phyloP scores from a whole-genome alignment of 208 protist species.

The Blastocrithidia nonstop region DNA sequence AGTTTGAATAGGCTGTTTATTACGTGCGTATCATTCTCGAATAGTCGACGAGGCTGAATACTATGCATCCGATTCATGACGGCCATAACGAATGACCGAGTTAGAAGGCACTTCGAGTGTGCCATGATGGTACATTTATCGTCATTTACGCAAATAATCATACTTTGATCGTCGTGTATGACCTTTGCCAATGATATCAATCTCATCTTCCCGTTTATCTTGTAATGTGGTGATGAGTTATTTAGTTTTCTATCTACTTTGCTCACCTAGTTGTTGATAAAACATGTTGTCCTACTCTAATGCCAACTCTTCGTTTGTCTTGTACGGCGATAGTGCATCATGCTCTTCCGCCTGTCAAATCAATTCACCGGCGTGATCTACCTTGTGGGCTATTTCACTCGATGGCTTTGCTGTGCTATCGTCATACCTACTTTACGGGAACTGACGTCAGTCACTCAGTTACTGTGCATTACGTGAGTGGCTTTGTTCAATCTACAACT shows the following conservation, averaged over 20 bases:
- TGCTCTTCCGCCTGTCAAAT: constrained; percentile 64
- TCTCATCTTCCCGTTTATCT: constrained; percentile 31
- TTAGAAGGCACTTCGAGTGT: constrained; percentile 72
- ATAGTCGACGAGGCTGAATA: constrained; percentile 53
- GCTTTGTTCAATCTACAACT: constrained; percentile 76
- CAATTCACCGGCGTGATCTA: constrained; percentile 49
- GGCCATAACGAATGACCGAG: constrained; percentile 54
- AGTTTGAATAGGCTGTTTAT: too few species aligned
- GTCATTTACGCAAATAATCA: constrained; percentile 82
- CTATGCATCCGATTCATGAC: constrained; percentile 48
- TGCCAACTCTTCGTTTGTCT: constrained; percentile 71
- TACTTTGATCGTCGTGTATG: constrained; percentile 66
- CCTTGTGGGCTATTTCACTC: constrained; percentile 37
- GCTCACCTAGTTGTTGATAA: constrained; percentile 35
- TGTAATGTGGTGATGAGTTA: constrained; percentile 36
- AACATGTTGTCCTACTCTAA: constrained; percentile 76
- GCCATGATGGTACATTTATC: constrained; percentile 85
- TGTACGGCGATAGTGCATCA: constrained; percentile 65
- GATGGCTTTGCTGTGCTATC: constrained; percentile 39
- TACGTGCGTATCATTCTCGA: too few species aligned
- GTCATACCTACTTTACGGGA: constrained; percentile 57
- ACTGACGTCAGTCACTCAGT: constrained; percentile 50
- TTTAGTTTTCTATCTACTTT: constrained; percentile 32
- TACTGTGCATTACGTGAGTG: constrained; percentile 38
- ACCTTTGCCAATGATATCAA: constrained; percentile 31